Percentiles rank a stretch among this genome's conserved stretches.
Conservation (phyloP, 2,329 filamentous ascomycete species). For the Neocatenulostroma microsporum region DNA sequence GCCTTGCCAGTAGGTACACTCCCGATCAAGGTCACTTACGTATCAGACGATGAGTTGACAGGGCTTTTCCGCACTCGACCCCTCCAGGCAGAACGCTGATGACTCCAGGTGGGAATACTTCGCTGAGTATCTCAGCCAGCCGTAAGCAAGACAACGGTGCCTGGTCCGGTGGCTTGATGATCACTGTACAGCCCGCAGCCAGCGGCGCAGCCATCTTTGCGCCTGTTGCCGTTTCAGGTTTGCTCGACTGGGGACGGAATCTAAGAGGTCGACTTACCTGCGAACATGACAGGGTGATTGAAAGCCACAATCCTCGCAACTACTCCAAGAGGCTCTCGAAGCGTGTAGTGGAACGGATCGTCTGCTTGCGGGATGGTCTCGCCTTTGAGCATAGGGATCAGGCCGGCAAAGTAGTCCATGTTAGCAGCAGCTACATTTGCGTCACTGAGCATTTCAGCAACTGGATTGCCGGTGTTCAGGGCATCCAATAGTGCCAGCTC, state of each 20-base stretch:
- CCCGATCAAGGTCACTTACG: constrained; percentile 32
- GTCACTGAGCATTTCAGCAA: constrained; percentile 21
- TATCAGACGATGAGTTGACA: constrained; percentile 26
- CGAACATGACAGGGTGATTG: constrained; percentile 53
- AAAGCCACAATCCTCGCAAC: constrained; percentile 52
- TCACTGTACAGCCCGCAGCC: constrained; percentile 31
- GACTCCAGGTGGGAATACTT: constrained; percentile 18
- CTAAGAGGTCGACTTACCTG: constrained; percentile 36
- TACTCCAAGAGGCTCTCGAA: constrained; percentile 50
- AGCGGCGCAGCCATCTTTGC: constrained; percentile 29
- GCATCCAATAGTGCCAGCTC: constrained; percentile 15
- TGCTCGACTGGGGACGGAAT: background rate
- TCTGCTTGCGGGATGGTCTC: constrained; percentile 19
- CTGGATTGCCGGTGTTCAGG: constrained; percentile 20
- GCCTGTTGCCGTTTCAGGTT: background rate
- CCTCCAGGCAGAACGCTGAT: constrained; percentile 17
- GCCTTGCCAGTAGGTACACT: constrained; percentile 28
- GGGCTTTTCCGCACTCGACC: constrained; percentile 28
- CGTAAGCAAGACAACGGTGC: constrained; percentile 17
- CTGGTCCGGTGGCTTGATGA: constrained; percentile 30
- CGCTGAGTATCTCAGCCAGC: constrained; percentile 16
- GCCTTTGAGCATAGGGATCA: constrained; percentile 21
- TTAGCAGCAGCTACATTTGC: constrained; percentile 16
- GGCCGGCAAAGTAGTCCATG: constrained; percentile 22
- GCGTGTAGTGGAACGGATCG: constrained; percentile 19